Evolutionary conservation across 805 yeast genomes (phyloP).

Genomic region (Wickerhamomyces sydowiorum): DNA sequence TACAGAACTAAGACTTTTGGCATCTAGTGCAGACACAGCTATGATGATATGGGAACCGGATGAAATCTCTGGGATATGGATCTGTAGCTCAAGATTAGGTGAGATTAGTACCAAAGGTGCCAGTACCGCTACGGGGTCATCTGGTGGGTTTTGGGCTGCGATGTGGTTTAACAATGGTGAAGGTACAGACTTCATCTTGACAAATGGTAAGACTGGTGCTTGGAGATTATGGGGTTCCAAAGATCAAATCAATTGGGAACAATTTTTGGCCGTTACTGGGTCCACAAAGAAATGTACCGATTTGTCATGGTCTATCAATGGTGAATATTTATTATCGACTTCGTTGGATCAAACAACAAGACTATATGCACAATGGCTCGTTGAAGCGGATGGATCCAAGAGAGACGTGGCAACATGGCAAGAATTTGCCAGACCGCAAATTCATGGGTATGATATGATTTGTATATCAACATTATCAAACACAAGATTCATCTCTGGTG

Average conservation of each 20-base stretch:
- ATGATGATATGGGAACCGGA: slow-evolving; percentile 94
- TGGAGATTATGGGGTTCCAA: slow-evolving; percentile 66
- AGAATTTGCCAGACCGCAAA: slow-evolving; percentile 95
- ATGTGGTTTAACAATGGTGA: slow-evolving; percentile 55
- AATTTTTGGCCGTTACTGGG: slow-evolving; percentile 64
- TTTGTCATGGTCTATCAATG: slow-evolving; percentile 64
- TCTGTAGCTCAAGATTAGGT: slow-evolving; percentile 74
- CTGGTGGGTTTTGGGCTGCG: slow-evolving; percentile 65
- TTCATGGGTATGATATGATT: slow-evolving; percentile 96
- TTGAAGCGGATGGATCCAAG: slow-evolving; percentile 24
- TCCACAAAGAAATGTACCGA: slow-evolving; percentile 72
- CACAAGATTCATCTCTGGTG: slow-evolving; percentile 79
- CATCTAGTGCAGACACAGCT: slow-evolving; percentile 91
- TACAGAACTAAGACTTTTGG: slow-evolving; percentile 51
- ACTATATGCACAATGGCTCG: slow-evolving; percentile 60
- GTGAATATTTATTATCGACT: slow-evolving; percentile 65
- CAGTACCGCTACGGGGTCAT: slow-evolving; percentile 95
- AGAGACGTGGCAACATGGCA: slow-evolving; percentile 52
- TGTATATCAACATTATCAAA: slow-evolving; percentile 58
- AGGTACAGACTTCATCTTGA: slow-evolving; percentile 48
- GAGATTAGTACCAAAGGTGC: slow-evolving; percentile 96
- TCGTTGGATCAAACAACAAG: slow-evolving; percentile 94
- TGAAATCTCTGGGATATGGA: slow-evolving; percentile 82
- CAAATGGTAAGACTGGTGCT: slow-evolving; percentile 91
- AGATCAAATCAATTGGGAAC: slow-evolving; percentile 35